phyloP scores from a whole-genome alignment of 2,329 filamentous ascomycete species.

The Capronia coronata region DNA sequence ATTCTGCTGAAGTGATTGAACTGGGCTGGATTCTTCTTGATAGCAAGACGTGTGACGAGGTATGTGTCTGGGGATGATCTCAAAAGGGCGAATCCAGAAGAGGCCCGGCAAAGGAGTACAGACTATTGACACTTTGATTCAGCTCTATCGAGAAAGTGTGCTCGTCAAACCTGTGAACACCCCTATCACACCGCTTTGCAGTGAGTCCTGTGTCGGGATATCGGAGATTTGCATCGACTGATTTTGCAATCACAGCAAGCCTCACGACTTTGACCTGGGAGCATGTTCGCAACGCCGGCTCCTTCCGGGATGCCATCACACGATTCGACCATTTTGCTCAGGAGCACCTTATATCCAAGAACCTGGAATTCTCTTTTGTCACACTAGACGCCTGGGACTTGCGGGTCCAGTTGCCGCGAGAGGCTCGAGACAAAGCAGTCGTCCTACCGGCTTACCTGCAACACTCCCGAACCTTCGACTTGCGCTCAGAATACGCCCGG shows the following conservation, averaged over 20 bases:
- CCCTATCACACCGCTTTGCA: constrained; percentile 95
- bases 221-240: constrained; percentile 21
- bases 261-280: constrained; percentile 98
- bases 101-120: constrained; percentile 12
- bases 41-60: constrained; percentile 86
- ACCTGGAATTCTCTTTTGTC: constrained; percentile 95
- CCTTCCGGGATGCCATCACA: constrained; percentile 93
- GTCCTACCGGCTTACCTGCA: constrained; percentile 94
- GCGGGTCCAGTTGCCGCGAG: constrained; percentile 90
- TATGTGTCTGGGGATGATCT: constrained; percentile 42
- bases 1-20: constrained; percentile 98
- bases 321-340: constrained; percentile 90
- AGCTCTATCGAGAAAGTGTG: constrained; percentile 93
- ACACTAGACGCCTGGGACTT: constrained; percentile 98
- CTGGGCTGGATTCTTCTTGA: constrained; percentile 96
- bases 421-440: constrained; percentile 96
- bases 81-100: not conserved
- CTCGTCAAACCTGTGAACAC: constrained; percentile 98
- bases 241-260: constrained; percentile 58
- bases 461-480: constrained; percentile 93
- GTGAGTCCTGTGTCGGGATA: constrained; percentile 55
- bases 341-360: constrained; percentile 83
- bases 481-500: constrained; percentile 93
- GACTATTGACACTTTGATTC: constrained; percentile 24
- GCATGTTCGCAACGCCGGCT: constrained; percentile 93